These are phyloP conservation scores for Paracoccidioides brasiliensis DNA, from an alignment of 2,329 filamentous ascomycete species.

Conservation along the genomic window DNA sequence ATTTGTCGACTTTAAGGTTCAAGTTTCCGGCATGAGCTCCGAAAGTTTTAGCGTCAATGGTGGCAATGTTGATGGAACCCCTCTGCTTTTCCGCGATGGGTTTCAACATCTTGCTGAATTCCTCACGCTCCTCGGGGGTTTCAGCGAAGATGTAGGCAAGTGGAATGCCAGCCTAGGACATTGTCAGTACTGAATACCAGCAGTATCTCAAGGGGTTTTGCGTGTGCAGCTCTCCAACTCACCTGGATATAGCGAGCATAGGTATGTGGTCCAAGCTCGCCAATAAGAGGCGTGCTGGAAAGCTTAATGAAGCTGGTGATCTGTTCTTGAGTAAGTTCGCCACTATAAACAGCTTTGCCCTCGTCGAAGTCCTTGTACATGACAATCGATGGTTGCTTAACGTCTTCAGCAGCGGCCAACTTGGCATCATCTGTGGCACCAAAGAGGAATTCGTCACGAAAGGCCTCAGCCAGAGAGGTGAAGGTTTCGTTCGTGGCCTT, in stretches of 20 bases:
- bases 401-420: constrained; percentile 79
- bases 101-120: constrained; percentile 65
- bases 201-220: not conserved
- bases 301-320: constrained; percentile 76
- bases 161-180: constrained; percentile 60
- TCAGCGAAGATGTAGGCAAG: constrained; percentile 97
- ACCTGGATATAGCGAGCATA: constrained; percentile 87
- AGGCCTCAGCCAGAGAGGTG: constrained; percentile 54
- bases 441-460: constrained; percentile 87
- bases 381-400: constrained; percentile 73
- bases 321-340: constrained; percentile 67
- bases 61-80: constrained; percentile 93
- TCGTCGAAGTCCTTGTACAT: constrained; percentile 98
- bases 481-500: constrained; percentile 83
- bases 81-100: constrained; percentile 81
- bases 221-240: constrained; percentile 20
- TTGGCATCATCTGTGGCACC: constrained; percentile 71
- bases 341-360: constrained; percentile 73
- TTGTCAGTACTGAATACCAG: constrained; percentile 7
- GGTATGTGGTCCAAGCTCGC: constrained; percentile 93
- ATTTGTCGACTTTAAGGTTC: constrained; percentile 89
- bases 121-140: constrained; percentile 73
- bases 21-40: constrained; percentile 93
- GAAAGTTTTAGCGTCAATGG: constrained; percentile 87
- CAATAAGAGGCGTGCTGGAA: constrained; percentile 76